phyloP scores from a whole-genome alignment of 495 filamentous ascomycete genomes.

The Articulospora tetracladia region DNA sequence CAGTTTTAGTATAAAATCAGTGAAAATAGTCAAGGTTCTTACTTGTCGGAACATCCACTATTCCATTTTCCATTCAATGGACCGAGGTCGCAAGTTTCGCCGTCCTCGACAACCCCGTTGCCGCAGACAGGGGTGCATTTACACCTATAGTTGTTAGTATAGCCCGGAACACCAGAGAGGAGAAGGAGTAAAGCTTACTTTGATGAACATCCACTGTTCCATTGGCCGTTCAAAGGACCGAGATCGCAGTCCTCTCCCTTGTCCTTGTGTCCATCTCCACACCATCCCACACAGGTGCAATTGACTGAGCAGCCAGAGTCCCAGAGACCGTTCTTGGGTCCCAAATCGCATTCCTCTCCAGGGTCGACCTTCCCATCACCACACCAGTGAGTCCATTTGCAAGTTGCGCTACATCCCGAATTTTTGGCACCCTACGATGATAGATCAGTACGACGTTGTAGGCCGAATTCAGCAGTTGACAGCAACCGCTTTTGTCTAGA shows the following conservation, averaged over 20 bases:
- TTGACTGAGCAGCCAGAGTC: slow-evolving; percentile 4
- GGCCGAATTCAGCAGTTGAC: too few species aligned
- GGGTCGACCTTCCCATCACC: not conserved
- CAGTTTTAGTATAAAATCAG: not conserved
- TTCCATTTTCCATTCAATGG: not conserved
- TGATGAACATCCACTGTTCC: not conserved
- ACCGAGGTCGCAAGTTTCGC: not conserved
- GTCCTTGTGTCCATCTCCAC: not conserved
- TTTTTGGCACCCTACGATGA: not conserved
- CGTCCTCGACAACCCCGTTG: not conserved
- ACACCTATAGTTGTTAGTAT: not conserved
- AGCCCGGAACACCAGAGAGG: too few species aligned
- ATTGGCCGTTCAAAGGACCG: not conserved
- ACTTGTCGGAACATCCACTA: not conserved
- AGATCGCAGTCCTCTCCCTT: not conserved
- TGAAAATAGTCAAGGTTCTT: too few species aligned
- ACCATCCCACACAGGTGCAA: not conserved
- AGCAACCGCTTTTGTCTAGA: too few species aligned
- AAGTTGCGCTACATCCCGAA: not conserved
- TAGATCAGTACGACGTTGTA: too few species aligned
- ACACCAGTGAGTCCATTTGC: not conserved
- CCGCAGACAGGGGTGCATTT: not conserved
- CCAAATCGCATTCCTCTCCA: slow-evolving; percentile 2
- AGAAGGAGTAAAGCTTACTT: too few species aligned
- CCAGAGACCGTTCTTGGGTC: not conserved